Percentiles rank a stretch among this genome's conserved stretches.
Evolutionary conservation across 805 yeast genomes (phyloP).

Genomic region (Kodamaea hsintzibuensis): DNA sequence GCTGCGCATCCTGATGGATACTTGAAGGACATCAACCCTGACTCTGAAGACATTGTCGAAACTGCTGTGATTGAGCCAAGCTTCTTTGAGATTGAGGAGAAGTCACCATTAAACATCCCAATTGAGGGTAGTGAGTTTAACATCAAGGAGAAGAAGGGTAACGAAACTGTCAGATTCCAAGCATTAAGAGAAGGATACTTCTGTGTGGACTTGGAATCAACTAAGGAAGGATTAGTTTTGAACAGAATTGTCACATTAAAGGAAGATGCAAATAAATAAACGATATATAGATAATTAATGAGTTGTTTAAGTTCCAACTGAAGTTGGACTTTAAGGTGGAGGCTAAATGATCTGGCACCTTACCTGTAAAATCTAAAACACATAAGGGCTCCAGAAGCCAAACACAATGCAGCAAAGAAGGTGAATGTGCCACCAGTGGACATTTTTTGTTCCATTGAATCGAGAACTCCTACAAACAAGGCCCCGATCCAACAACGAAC

Average conservation of each 20-base stretch:
- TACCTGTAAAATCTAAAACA: constrained; percentile 6
- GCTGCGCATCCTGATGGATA: constrained; percentile 84
- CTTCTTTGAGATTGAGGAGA: constrained; percentile 62
- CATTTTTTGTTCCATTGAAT: constrained; percentile 58
- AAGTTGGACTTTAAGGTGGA: neutral
- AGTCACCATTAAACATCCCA: constrained; percentile 74
- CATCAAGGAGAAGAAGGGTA: constrained; percentile 63
- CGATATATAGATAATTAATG: neutral
- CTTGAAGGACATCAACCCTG: constrained; percentile 77
- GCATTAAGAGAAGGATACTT: constrained; percentile 96
- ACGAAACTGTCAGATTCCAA: constrained; percentile 93
- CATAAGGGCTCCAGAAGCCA: neutral
- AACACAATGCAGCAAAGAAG: constrained; percentile 58
- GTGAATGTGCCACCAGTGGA: constrained; percentile 76
- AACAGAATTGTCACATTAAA: constrained; percentile 93
- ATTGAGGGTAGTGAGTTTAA: constrained; percentile 63
- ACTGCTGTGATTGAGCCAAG: constrained; percentile 77
- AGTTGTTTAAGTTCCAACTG: neutral
- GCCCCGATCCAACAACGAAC: constrained; percentile 73
- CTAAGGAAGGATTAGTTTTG: constrained; percentile 61
- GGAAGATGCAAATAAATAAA: constrained; percentile 37
- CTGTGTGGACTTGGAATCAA: constrained; percentile 80
- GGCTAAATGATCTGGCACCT: neutral
- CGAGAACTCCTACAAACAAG: constrained; percentile 63
- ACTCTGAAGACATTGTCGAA: constrained; percentile 67